phyloP scores from a whole-genome alignment of 495 filamentous ascomycete genomes.

The Achaetomiella virescens region DNA sequence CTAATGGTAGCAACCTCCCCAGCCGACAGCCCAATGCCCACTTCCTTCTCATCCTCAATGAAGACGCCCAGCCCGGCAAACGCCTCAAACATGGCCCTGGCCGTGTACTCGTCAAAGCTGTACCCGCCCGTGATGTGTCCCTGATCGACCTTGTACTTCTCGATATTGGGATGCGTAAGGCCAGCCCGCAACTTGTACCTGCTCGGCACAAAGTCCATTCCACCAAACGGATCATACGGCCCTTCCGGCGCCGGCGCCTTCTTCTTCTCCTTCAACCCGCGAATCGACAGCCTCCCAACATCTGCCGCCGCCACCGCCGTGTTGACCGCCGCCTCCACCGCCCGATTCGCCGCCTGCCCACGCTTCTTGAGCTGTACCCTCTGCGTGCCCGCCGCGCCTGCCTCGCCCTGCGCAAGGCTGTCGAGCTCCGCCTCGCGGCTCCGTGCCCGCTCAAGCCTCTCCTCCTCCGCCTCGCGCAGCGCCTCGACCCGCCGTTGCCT shows the following conservation, averaged over 20 bases:
- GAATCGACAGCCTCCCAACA: conserved; percentile 53
- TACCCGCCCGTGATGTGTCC: conserved; percentile 72
- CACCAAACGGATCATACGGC: conserved; percentile 86
- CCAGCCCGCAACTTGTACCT: conserved; percentile 58
- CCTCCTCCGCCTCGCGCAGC: conserved; percentile 51
- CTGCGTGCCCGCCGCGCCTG: conserved; percentile 35
- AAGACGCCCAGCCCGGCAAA: conserved; percentile 79
- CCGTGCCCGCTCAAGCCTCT: conserved; percentile 45
- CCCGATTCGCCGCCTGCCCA: conserved; percentile 32
- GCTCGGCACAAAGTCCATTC: conserved; percentile 57
- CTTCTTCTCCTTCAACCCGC: conserved; percentile 64
- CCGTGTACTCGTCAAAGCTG: conserved; percentile 70
- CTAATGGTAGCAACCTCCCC: conserved; percentile 30
- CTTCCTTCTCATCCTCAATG: conserved; percentile 70
- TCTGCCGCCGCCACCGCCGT: conserved; percentile 4
- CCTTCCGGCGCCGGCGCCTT: conserved; percentile 37
- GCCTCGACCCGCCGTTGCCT: conserved; percentile 54
- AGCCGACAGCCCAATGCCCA: conserved; percentile 23
- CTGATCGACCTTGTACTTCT: conserved; percentile 21
- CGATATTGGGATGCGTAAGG: conserved; percentile 58
- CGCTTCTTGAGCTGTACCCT: conserved; percentile 66
- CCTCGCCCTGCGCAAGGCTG: conserved; percentile 40
- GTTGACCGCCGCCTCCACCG: conserved; percentile 9
- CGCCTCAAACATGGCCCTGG: conserved; percentile 74
- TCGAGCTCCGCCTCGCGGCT: conserved; percentile 47